Conservation (phyloP, 208 protist genomes). For the Crithidia sp. region DNA sequence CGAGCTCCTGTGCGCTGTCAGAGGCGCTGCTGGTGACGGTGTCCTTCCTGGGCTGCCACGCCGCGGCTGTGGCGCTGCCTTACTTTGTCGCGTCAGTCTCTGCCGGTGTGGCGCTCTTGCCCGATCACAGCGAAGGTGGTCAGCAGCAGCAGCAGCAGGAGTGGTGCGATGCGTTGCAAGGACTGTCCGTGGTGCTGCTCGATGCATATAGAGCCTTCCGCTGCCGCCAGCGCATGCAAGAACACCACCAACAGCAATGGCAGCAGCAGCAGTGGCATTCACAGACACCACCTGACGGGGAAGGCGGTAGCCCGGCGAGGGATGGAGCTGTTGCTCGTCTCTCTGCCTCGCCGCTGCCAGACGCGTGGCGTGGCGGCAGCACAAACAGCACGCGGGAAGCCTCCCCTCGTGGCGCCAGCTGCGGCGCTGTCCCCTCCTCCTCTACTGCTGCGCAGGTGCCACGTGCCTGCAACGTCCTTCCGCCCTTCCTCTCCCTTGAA, state of each 20-base stretch:
- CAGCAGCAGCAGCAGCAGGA: background rate
- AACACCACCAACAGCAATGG: background rate
- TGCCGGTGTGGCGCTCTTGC: too few relatives aligned
- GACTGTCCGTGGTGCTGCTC: constrained; percentile 10
- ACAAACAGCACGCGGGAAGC: background rate
- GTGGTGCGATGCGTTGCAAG: constrained; percentile 29
- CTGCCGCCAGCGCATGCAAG: background rate
- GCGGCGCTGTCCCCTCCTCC: too few relatives aligned
- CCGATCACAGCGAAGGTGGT: background rate
- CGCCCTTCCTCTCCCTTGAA: constrained; percentile 32
- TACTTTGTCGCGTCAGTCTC: background rate
- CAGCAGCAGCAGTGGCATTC: background rate
- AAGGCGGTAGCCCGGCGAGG: background rate
- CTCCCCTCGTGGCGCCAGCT: background rate
- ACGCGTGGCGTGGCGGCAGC: constrained; percentile 1
- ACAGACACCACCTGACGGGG: background rate
- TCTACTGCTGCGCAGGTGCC: background rate
- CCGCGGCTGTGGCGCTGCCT: constrained; percentile 11
- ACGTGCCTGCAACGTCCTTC: background rate
- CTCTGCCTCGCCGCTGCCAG: background rate
- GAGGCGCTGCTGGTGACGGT: constrained; percentile 28
- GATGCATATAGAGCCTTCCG: constrained; percentile 19
- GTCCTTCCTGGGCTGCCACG: constrained; percentile 25
- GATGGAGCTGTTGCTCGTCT: too few relatives aligned
- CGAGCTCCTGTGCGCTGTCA: constrained; percentile 19